Base-by-base conservation (phyloP, 257 asterid species). In the Eucommia ulmoides region DNA sequence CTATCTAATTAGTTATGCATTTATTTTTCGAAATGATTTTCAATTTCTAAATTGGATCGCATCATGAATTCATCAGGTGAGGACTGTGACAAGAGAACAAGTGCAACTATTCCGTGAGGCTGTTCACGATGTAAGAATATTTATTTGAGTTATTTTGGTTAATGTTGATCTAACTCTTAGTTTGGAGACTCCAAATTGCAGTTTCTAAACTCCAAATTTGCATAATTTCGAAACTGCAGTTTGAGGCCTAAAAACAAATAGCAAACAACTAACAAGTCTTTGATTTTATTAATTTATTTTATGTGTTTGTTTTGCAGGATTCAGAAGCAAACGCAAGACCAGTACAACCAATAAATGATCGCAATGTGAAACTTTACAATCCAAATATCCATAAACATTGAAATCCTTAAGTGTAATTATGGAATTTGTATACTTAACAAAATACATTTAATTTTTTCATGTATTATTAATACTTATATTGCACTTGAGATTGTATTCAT, bases 261-360 rank as follows among this genome's bases (percentile, higher is more conserved):
- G 38, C 0, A 38, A 5, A 5, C n/a, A 5, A 42, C 19, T 42
- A 16, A 8, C 10, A 16, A 16, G 19, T 38, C 6, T 10, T 42
- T 16, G 15, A 16, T 42, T 42, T 5, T 8, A n/a, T n/a, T n/a
- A n/a, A n/a, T n/a, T n/a, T n/a, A n/a, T n/a, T n/a, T n/a, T n/a
- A n/a, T n/a, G n/a, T n/a, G n/a, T n/a, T n/a, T n/a, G n/a, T n/a
- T 19, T 24, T 46, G 22, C 84, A 83, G 93, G 64, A 38, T 50
- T 83, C 93, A 7, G 78, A 57, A 52, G 56, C 41, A 19, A 84
- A 84, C 55, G 86, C 93, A 2, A 78, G 94, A 55, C 94, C 94
- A 5, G 5, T 69, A 57, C 94, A 84, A 52, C 56, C 61, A 15
- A 65, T n/a, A n/a, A n/a, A n/a, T n/a, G n/a, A n/a, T n/a, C n/a